Base-by-base conservation (phyloP, 139 green algal species). In the Penium margaritaceum region DNA sequence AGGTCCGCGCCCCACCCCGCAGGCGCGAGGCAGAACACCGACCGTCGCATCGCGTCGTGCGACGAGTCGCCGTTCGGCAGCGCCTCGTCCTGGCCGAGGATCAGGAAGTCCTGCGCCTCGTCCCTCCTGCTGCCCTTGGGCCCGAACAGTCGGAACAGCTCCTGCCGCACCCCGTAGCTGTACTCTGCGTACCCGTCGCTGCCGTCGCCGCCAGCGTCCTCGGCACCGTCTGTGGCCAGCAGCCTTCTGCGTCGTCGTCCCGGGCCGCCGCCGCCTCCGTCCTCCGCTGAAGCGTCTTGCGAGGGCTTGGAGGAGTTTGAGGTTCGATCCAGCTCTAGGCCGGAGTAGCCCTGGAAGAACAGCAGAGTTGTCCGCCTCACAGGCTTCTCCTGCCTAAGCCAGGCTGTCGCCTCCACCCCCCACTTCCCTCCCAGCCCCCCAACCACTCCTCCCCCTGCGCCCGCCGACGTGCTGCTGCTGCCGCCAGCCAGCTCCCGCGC, bases 91-190 rank as follows among this genome's bases (percentile, higher is more conserved):
- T 44, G 19, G 9, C 21, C 58, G n/a, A n/a, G n/a, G n/a, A 63
- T 5, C 27, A 30, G 15, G 24, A 47, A 43, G 5, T 44, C 39
- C 37, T 27, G 19, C 14, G 27, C 32, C 15, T 27, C 55, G 35
- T 30, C 46, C 7, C 74, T 62, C 36, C 55, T 63, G 34, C 6
- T 39, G 9, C 63, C 17, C 1, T 30, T 58, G 6, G 61, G 55
- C 1, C 57, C 38, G 35, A 62, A 78, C 15, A 83, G 55, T n/a
- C 5, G 12, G 65, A 85, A 71, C 55, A 87, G 27, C 17, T 41
- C 29, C 73, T 86, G 38, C 0, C 83, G 81, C 32, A 86, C 32
- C n/a, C 83, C 81, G 29, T 62, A 54, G 51, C 72, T 83, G 51
- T 69, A 76, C 15, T 29, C 33, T 21, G 36, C n/a, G n/a, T n/a